Conservation (phyloP, 768 basidiomycete species). For the Hemileccinum impolitum region DNA sequence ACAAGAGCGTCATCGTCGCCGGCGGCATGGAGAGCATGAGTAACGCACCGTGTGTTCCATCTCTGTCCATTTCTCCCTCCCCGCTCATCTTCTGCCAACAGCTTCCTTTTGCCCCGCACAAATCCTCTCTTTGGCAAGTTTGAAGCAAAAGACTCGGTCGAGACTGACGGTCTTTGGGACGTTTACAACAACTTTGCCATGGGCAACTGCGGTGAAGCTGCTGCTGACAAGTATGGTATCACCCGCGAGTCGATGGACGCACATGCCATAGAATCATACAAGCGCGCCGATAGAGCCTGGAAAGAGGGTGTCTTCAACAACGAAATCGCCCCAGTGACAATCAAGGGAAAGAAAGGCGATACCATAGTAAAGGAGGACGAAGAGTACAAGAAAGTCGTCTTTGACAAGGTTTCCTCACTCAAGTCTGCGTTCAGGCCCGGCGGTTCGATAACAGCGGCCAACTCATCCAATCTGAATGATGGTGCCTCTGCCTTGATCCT, state of each 20-base stretch:
- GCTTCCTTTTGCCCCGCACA: slow-evolving; percentile 78
- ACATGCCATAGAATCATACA: slow-evolving; percentile 94
- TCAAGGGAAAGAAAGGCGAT: slow-evolving; percentile 94
- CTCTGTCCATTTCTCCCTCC: background rate
- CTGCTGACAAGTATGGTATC: slow-evolving; percentile 80
- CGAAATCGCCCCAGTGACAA: slow-evolving; percentile 86
- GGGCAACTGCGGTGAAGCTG: slow-evolving; percentile 93
- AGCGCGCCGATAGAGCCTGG: slow-evolving; percentile 91
- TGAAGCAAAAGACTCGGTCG: slow-evolving; percentile 80
- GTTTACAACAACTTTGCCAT: slow-evolving; percentile 97
- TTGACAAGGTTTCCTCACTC: slow-evolving; percentile 88
- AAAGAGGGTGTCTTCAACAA: slow-evolving; percentile 76
- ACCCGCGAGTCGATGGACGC: slow-evolving; percentile 84
- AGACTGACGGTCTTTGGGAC: slow-evolving; percentile 93
- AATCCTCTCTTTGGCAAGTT: slow-evolving; percentile 89
- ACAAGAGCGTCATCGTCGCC: slow-evolving; percentile 82
- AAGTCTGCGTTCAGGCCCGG: slow-evolving; percentile 87
- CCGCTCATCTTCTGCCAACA: slow-evolving; percentile 24
- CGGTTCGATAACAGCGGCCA: slow-evolving; percentile 93
- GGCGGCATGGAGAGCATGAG: slow-evolving; percentile 99
- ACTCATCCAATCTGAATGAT: slow-evolving; percentile 92
- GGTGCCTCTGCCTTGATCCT: slow-evolving; percentile 95
- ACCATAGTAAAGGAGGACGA: slow-evolving; percentile 90
- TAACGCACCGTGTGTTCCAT: slow-evolving; percentile 82
- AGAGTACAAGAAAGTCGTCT: slow-evolving; percentile 96